Conservation (phyloP, 2,329 filamentous ascomycete genomes). For the Cladosporium sp. region DNA sequence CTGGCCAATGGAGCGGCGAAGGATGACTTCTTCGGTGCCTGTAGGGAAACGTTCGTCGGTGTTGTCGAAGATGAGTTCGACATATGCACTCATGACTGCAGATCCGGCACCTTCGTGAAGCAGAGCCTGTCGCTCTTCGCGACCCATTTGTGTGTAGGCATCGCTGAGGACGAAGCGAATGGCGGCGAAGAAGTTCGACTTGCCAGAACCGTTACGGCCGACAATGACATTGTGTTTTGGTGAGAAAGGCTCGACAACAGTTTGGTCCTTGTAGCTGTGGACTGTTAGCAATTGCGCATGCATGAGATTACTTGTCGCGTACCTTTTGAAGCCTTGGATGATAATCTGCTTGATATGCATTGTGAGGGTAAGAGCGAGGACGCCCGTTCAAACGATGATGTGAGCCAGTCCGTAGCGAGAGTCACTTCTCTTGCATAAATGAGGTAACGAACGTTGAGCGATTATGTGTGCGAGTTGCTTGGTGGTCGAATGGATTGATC, state of each 20-base stretch:
- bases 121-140: constrained; percentile 91
- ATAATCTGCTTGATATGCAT: constrained; percentile 99
- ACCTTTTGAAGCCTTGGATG: constrained; percentile 99
- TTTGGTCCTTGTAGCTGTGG: constrained; percentile 96
- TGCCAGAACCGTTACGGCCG: constrained; percentile 97
- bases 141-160: constrained; percentile 85
- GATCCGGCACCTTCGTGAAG: constrained; percentile 98
- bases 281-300: constrained; percentile 24
- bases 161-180: constrained; percentile 98
- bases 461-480: neutral
- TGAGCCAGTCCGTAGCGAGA: constrained; percentile 1
- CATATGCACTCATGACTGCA: constrained; percentile 98
- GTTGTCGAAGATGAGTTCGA: constrained; percentile 99
- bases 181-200: constrained; percentile 99
- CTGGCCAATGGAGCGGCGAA: constrained; percentile 90
- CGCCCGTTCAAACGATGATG: neutral
- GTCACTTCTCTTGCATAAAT: neutral
- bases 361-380: constrained; percentile 9
- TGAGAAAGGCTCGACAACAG: constrained; percentile 96
- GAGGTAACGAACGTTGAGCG: neutral
- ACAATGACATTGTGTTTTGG: constrained; percentile 98
- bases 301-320: constrained; percentile 29
- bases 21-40: constrained; percentile 82
- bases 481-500: neutral
- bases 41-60: constrained; percentile 93